Conservation (phyloP, 2,329 filamentous ascomycete species). For the Fonsecaea multimorphosa region DNA sequence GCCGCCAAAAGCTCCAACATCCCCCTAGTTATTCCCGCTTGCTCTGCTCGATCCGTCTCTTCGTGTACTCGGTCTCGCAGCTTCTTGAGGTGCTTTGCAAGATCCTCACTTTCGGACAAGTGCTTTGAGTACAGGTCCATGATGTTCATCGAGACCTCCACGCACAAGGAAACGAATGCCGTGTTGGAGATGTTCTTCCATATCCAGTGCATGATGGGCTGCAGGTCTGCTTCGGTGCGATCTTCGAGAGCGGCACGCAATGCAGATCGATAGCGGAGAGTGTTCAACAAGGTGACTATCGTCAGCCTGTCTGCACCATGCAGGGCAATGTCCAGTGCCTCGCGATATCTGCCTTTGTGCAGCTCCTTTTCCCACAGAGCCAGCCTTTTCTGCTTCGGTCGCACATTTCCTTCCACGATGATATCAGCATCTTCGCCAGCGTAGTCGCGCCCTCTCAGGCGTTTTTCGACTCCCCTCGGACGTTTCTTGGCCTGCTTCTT, state of each 20-base stretch:
- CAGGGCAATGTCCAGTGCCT: slow-evolving; percentile 80
- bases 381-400: slow-evolving; percentile 68
- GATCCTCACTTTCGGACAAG: slow-evolving; percentile 72
- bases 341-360: slow-evolving; percentile 75
- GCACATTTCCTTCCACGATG: slow-evolving; percentile 78
- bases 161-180: slow-evolving; percentile 73
- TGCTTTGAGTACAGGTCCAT: slow-evolving; percentile 88
- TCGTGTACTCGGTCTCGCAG: slow-evolving; percentile 73
- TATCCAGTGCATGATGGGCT: slow-evolving; percentile 84
- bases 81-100: slow-evolving; percentile 72
- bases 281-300: slow-evolving; percentile 78
- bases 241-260: slow-evolving; percentile 78
- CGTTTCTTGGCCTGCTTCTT: slow-evolving; percentile 68
- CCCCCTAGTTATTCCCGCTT: slow-evolving; percentile 79
- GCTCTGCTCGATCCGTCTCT: slow-evolving; percentile 82
- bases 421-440: slow-evolving; percentile 86
- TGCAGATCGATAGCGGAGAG: slow-evolving; percentile 85
- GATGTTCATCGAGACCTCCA: slow-evolving; percentile 80
- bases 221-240: slow-evolving; percentile 79
- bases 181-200: slow-evolving; percentile 81
- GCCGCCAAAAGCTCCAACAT: slow-evolving; percentile 75
- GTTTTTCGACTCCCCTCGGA: slow-evolving; percentile 66
- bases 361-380: slow-evolving; percentile 81
- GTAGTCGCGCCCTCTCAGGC: slow-evolving; percentile 74
- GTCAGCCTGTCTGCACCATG: slow-evolving; percentile 64